Base-by-base conservation (phyloP, 331 rosid genomes). In the Spiraea crenata region DNA sequence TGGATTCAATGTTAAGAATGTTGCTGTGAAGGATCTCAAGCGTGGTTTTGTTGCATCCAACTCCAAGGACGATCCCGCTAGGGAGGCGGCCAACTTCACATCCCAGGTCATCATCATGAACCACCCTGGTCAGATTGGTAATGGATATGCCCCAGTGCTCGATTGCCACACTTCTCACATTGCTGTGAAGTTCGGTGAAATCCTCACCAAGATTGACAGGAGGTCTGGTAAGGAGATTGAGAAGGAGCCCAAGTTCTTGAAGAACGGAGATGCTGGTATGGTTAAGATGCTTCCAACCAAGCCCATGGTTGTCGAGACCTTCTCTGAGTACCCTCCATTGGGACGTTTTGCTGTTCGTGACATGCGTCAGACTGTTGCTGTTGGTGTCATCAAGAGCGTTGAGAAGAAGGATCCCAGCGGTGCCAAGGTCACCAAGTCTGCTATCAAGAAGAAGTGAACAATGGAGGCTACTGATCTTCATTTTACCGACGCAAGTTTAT, bases 391-490 rank as follows among this genome's bases (percentile, higher is more conserved):
- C 76, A 87, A 87, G 86, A 79, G 38, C 3, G 92, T 89, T 37
- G 85, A 86, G 81, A 89, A 89, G 95, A 91, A 91, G 89, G 97
- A 91, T 0, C 77, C 97, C 0, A 13, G 62, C 3, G 95, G 87
- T 40, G 87, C 83, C 44, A 90, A 90, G 89, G 77, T 80, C 14
- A 89, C 93, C 55, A 87, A 90, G 72, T 82, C 90, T 45, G 90
- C 92, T 1, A 82, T 71, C 60, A 90, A 91, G 90, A 88, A 90
- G 84, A 90, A 90, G 71, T 90, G 88, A 85, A 49, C 85, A 85
- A 52, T 9, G n/a, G 56, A 55, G 11, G 73, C 66, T 72, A 67
- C 3, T 50, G 64, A 14, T 56, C 7, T 11, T 41, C 38, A 47
- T n/a, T 66, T 69, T 1, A 46, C 47, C 7, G 65, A 51, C 11